Base-by-base conservation (phyloP, 2,329 filamentous ascomycete species). In the Rhexocercosporidium sp. region DNA sequence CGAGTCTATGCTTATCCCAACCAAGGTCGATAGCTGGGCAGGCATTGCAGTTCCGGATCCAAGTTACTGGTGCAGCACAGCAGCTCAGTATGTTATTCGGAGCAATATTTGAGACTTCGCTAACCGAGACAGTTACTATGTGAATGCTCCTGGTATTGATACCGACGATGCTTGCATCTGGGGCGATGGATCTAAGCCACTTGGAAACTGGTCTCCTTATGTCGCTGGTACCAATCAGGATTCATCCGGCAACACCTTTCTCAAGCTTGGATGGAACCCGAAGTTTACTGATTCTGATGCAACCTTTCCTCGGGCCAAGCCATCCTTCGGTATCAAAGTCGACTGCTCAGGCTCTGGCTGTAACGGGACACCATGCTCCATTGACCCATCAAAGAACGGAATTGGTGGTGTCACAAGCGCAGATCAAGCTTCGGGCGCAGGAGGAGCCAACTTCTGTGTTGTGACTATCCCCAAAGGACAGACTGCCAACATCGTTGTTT, bases 1-100 rank as follows among this genome's bases (percentile, higher is more conserved):
- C 74, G 92, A 94, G 81, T 90, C 90, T 68, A 94, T 94, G 91
- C 82, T 94, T 72, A 94, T 94, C 74, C 91, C 91, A 18, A 94
- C 91, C n/a, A 79, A 88, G 69, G 88, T 94, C 56, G 75, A 82
- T 25, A 80, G 82, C 69, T 75, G 75, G 27, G 82, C 83, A n/a
- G 85, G 84, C 34, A 82, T 95, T 64, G 91, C 92, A 59, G 91
- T 94, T 41, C 92, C 92, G 9, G 89, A 84, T 65, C 80, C 84
- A 20, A 84, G 80, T 65, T 94, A 94, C 79, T 94, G 91, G 92
- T 87, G 83, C 72, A 79, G 81, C 53, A 94, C 92, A 14, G 86
- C 91, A 66, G 90, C 92, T 66, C 92, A 95, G 87, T 92, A 83
- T 83, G 89, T 83, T 37, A 49, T 4, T 39, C 31, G 46, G 44